Evolutionary conservation across 345 rosid genomes (phyloP).

Genomic region (Arabidopsis suecica): DNA sequence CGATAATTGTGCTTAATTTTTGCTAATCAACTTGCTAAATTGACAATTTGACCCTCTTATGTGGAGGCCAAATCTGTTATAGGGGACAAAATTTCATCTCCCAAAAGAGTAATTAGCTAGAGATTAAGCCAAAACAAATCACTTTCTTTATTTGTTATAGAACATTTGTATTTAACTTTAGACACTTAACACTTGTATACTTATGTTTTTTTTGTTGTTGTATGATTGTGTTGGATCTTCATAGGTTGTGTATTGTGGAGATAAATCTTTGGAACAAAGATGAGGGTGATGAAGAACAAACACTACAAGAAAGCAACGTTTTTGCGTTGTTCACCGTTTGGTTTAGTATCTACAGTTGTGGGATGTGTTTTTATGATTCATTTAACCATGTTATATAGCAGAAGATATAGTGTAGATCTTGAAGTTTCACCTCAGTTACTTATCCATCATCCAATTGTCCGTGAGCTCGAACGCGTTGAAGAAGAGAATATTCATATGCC

Average conservation of each 20-base stretch:
- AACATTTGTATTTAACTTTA: slow-evolving; percentile 11
- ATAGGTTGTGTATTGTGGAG: slow-evolving; percentile 39
- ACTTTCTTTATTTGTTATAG: slow-evolving; percentile 10
- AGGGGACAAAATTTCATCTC: neutral
- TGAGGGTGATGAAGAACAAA: slow-evolving; percentile 62
- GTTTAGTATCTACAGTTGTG: slow-evolving; percentile 62
- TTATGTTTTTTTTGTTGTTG: neutral
- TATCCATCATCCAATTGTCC: slow-evolving; percentile 54
- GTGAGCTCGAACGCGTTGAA: slow-evolving; percentile 82
- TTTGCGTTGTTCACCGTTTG: slow-evolving; percentile 60
- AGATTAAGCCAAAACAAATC: neutral
- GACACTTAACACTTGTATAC: neutral
- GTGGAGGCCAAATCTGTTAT: slow-evolving; percentile 28
- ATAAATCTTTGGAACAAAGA: slow-evolving; percentile 55
- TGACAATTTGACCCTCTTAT: slow-evolving; percentile 4
- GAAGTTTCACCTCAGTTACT: slow-evolving; percentile 51
- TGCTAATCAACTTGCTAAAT: neutral
- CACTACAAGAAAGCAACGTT: slow-evolving; percentile 73
- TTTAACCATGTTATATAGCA: slow-evolving; percentile 56
- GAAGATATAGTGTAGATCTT: slow-evolving; percentile 46
- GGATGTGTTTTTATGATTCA: slow-evolving; percentile 77
- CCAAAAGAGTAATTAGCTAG: slow-evolving; percentile 19
- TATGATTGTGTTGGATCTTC: slow-evolving; percentile 7
- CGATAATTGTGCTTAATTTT: neutral
- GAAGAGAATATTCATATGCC: slow-evolving; percentile 86